Conservation (phyloP, 2,329 filamentous ascomycete genomes). For the Alternaria brassicae region DNA sequence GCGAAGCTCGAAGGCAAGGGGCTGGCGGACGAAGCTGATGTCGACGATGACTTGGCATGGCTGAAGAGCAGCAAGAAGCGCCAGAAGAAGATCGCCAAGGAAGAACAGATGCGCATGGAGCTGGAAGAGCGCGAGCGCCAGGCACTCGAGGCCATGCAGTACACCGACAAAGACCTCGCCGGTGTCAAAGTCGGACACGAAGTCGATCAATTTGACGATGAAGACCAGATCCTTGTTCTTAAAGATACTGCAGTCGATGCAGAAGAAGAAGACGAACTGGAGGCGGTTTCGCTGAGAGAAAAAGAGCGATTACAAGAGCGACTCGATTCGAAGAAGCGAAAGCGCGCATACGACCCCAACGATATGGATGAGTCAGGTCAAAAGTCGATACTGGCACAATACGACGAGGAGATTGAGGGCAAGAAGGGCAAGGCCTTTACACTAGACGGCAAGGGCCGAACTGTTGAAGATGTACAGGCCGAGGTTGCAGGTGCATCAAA, state of each 20-base stretch:
- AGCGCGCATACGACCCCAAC: conserved; percentile 85
- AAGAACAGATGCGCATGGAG: conserved; percentile 75
- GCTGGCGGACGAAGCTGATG: conserved; percentile 76
- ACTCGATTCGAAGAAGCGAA: conserved; percentile 88
- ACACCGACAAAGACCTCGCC: conserved; percentile 84
- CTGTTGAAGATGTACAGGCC: conserved; percentile 66
- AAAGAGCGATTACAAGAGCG: conserved; percentile 76
- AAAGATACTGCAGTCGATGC: conserved; percentile 86
- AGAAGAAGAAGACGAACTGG: conserved; percentile 88
- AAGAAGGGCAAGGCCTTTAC: conserved; percentile 91
- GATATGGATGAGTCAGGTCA: conserved; percentile 70
- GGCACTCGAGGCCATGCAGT: conserved; percentile 68
- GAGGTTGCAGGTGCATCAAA: conserved; percentile 61
- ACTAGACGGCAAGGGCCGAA: conserved; percentile 77
- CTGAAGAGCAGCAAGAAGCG: conserved; percentile 88
- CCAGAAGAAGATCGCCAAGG: conserved; percentile 84
- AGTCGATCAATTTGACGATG: conserved; percentile 77
- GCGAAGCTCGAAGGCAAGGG: conserved; percentile 81
- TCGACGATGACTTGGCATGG: conserved; percentile 83
- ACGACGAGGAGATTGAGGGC: conserved; percentile 92
- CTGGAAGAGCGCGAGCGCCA: conserved; percentile 73
- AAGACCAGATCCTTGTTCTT: conserved; percentile 91
- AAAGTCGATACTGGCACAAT: conserved; percentile 79
- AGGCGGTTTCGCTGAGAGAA: conserved; percentile 75
- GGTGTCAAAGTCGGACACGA: conserved; percentile 94